Evolutionary conservation across 768 basidiomycete genomes (phyloP), one percentile per base, ranked within the genome.

Genomic region (Lyophyllum decastes): DNA sequence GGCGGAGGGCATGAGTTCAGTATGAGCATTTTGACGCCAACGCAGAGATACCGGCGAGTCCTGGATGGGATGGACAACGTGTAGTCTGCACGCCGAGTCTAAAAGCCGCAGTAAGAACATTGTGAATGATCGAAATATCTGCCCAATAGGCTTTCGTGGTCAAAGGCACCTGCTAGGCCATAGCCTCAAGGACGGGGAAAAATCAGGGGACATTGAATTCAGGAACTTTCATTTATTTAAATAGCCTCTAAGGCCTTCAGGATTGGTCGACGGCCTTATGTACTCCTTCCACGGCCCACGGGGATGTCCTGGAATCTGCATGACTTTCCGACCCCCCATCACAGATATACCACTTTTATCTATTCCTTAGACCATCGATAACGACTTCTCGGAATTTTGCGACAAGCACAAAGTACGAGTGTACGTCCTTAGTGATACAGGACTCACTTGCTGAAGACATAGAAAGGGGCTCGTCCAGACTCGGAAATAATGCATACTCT

Each of bases 331-430:
- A 22, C 40, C 26, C 34, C 30, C 33, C 41, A 59, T 62, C 58
- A 57, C 17, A 44, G 56, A 61, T 52, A 51, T 58, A 54, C 60
- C 45, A 55, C 24, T 55, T 61, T 49, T 46, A 41, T 55, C 49
- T 40, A 35, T 30, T 24, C 49, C 24, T 40, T 49, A 40, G 9
- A 40, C 35, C 61, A 62, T 62, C 61, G 54, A 62, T 59, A 59
- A 62, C 54, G 47, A 54, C 1, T 35, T 38, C 35, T 52, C n/a
- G 26, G 27, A 48, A 27, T 50, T 35, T n/a, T 17, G 14, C 30
- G 12, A 45, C 12, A 7, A 38, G 35, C 16, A 38, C 14, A 17
- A 38, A 17, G 14, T 38, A 38, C 14, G 16, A 38, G 35, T 12
- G 16, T 11, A 38, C 35, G 16, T 16, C 35, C 14, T 12, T 38